Conservation (phyloP, 2,329 filamentous ascomycete genomes). For the Chrysoporthe cubensis region DNA sequence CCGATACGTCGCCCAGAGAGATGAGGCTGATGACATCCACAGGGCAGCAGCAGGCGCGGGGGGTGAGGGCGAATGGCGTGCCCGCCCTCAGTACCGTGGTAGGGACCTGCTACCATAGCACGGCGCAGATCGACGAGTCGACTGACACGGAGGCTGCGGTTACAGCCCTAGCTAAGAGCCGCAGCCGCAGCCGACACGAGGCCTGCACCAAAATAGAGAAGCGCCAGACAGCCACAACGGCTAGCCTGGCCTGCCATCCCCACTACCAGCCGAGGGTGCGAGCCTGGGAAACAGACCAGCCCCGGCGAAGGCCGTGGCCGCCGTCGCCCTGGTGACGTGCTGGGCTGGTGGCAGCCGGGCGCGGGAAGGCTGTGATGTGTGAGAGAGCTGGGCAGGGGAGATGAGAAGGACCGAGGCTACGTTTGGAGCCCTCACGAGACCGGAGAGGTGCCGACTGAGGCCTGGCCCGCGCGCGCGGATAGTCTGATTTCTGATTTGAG, state of each 20-base stretch:
- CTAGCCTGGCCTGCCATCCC: neutral
- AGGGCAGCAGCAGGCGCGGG: neutral
- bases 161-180: constrained; percentile 25
- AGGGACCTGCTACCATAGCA: neutral
- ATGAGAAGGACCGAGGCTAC: constrained; percentile 21
- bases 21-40: constrained; percentile 12
- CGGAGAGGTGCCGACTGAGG: constrained; percentile 27
- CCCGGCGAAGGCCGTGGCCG: neutral
- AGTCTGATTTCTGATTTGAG: constrained; percentile 26
- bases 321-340: neutral
- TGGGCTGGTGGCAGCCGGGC: neutral
- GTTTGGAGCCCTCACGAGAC: constrained; percentile 25
- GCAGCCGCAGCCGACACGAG: constrained; percentile 17
- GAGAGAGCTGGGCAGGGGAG: neutral
- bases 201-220: constrained; percentile 24
- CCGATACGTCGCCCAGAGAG: neutral
- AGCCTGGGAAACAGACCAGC: neutral
- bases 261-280: constrained; percentile 6
- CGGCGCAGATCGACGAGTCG: neutral
- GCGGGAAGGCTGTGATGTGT: neutral
- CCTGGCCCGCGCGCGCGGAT: neutral
- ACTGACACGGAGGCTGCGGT: constrained; percentile 27
- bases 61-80: neutral
- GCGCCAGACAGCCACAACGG: constrained; percentile 14
- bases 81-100: neutral